phyloP scores from a whole-genome alignment of 2,329 filamentous ascomycete species.

The Macroventuria anomochaeta region DNA sequence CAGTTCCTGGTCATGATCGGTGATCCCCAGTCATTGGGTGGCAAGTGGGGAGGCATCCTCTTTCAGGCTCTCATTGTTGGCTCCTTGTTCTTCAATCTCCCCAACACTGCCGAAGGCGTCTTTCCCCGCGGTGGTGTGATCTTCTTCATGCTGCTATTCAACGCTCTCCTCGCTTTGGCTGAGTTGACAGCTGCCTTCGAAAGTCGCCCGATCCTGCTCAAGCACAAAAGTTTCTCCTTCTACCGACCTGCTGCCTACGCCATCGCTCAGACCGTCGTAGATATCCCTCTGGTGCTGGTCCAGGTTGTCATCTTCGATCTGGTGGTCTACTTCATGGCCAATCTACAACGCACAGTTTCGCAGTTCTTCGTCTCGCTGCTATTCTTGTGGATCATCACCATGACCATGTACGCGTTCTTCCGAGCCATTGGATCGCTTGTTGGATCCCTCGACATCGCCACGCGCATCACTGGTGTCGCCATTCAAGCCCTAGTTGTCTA shows the following conservation, averaged over 20 bases:
- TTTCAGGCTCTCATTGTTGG: conserved; percentile 51
- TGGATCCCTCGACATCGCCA: conserved; percentile 47
- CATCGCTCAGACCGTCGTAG: conserved; percentile 63
- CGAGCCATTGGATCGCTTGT: conserved; percentile 47
- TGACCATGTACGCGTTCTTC: conserved; percentile 54
- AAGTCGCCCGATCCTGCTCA: conserved; percentile 69
- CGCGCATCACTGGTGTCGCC: conserved; percentile 49
- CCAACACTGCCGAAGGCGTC: conserved; percentile 59
- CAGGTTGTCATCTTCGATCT: conserved; percentile 66
- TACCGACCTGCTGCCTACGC: conserved; percentile 68
- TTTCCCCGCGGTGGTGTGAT: conserved; percentile 67
- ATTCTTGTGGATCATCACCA: conserved; percentile 65
- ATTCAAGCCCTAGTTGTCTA: conserved; percentile 51
- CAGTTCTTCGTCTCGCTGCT: conserved; percentile 69
- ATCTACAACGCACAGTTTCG: conserved; percentile 61
- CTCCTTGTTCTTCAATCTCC: conserved; percentile 61
- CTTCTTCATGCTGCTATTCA: conserved; percentile 69
- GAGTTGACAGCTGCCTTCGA: conserved; percentile 68
- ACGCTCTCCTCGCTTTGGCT: conserved; percentile 65
- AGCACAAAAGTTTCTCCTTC: conserved; percentile 74
- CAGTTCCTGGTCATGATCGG: conserved; percentile 61
- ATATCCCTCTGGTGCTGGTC: conserved; percentile 64
- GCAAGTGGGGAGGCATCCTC: conserved; percentile 53
- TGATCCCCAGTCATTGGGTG: conserved; percentile 58
- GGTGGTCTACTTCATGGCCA: conserved; percentile 68